phyloP scores from a whole-genome alignment of 192 early-diverging fungal genomes.

The Dimargaris cristalligena region DNA sequence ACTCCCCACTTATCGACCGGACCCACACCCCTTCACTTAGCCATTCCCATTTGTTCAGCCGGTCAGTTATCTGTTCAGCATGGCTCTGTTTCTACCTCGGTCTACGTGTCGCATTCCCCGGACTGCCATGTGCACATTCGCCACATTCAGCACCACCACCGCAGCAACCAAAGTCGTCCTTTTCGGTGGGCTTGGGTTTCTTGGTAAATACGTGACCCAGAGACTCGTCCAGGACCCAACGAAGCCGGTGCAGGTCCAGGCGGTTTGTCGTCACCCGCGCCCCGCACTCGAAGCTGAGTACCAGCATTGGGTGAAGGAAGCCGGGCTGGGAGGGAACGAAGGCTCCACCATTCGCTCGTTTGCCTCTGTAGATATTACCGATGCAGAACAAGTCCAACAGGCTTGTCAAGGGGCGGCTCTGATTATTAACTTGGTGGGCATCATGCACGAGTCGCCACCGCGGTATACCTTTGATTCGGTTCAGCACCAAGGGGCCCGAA shows the following conservation, averaged over 20 bases:
- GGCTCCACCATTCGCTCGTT: constrained; percentile 11
- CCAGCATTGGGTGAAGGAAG: too few species aligned
- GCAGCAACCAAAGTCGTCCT: constrained; percentile 9
- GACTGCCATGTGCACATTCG: too few species aligned
- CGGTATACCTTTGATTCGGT: constrained; percentile 19
- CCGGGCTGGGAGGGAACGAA: too few species aligned
- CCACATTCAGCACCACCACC: too few species aligned
- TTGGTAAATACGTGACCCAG: constrained; percentile 17
- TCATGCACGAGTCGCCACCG: constrained; percentile 18
- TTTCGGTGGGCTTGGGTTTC: constrained; percentile 14
- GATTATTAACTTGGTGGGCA: constrained; percentile 21
- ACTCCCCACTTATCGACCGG: too few species aligned
- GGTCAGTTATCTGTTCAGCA: too few species aligned
- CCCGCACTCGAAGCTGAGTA: not conserved
- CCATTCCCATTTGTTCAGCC: too few species aligned
- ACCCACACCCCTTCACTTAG: too few species aligned
- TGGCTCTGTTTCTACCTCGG: too few species aligned
- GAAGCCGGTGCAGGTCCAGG: constrained; percentile 3
- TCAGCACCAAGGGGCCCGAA: constrained; percentile 16
- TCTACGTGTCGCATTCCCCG: too few species aligned
- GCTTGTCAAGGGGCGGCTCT: constrained; percentile 14
- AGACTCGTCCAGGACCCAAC: constrained; percentile 9
- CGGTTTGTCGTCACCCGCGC: constrained; percentile 8
- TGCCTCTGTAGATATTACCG: constrained; percentile 12
- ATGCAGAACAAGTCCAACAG: constrained; percentile 7